Evolutionary conservation across 2,329 filamentous ascomycete species (phyloP), one percentile per base, ranked within the genome.

Genomic region (Phaeosphaeriaceae sp.): DNA sequence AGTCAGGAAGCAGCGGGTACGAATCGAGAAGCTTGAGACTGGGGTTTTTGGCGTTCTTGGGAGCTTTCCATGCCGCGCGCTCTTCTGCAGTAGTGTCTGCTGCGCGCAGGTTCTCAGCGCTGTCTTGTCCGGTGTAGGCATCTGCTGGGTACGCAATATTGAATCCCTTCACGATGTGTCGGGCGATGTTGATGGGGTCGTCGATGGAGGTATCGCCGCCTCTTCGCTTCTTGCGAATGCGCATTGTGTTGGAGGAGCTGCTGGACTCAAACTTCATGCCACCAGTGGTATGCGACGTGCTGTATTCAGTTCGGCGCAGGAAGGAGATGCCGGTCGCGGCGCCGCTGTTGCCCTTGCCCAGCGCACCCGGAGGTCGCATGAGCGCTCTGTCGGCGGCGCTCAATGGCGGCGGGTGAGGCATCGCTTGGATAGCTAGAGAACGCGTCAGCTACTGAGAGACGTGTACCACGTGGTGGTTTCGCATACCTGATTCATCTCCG

Each of bases 301-400:
- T 97, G 80, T 98, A 98, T 78, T 99, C 95, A 55, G 95, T 98
- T 71, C 94, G 88, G 57, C 95, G 92, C 67, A 99, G 86, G 85
- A 99, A 99, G 62, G 92, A 97, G 53, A 97, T 92, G 62, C 90
- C 89, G 19, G 89, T 84, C 62, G 92, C 90, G 61, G 53, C 27
- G 53, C 87, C 87, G 44, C 88, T 86, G 67, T 91, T 91, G 46
- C 90, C 89, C 78, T 97, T 96, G 68, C 92, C 93, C 21, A 99
- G 86, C 49, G 92, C 89, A 36, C 92, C 88, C 36, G 97, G 87
- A 6, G 92, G 91, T 73, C 92, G 88, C 60, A 99, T 86, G 52
- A 99, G 89, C 13, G 88, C 85, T 63, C 91, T 88, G 80, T 99
- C 95, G 71, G 91, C 89, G 7, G 93, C 90, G 69, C 97, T 92